Base-by-base conservation (phyloP, 139 green algal species). In the Chlorella sp. region DNA sequence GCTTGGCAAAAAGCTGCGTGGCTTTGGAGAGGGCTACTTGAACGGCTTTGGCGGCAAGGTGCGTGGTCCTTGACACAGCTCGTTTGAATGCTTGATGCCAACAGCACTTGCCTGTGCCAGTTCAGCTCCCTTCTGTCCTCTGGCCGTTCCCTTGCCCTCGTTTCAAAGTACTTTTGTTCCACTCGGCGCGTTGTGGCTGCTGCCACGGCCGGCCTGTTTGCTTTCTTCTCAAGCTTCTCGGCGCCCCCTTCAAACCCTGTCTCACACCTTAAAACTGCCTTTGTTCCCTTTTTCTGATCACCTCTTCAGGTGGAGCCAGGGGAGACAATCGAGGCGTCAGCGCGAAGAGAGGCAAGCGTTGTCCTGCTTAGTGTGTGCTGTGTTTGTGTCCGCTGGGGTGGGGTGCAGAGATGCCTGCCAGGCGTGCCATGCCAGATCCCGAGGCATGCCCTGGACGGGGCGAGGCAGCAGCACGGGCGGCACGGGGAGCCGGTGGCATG, bases 1-100 rank as follows among this genome's bases (percentile, higher is more conserved):
- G 53, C 91, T 96, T n/a, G 94, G 94, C 3, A 82, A 82, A 0
- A 96, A 96, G 91, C 95, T 95, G 71, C 91, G 91, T 0, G 94
- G 94, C 30, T 96, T 96, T 86, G 94, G 94, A 0, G 64, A 79
- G 34, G 93, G 91, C 0, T 94, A 91, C 88, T 93, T 83, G 36
- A 95, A 95, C 76, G 93, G 93, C 71, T 96, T 95, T 87, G 94
- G 93, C 11, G 84, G 84, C 68, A 81, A 88, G 40, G 68, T 76
- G 22, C 68, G 24, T 30, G 18, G 14, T n/a, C n/a, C n/a, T n/a
- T n/a, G n/a, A n/a, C n/a, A n/a, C n/a, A n/a, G n/a, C n/a, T n/a
- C n/a, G n/a, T n/a, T n/a, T n/a, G n/a, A n/a, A n/a, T n/a, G n/a
- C n/a, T n/a, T n/a, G n/a, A n/a, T n/a, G n/a, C n/a, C n/a, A n/a